Base-by-base conservation (phyloP, 768 basidiomycete genomes). In the Cubamyces lactineus region DNA sequence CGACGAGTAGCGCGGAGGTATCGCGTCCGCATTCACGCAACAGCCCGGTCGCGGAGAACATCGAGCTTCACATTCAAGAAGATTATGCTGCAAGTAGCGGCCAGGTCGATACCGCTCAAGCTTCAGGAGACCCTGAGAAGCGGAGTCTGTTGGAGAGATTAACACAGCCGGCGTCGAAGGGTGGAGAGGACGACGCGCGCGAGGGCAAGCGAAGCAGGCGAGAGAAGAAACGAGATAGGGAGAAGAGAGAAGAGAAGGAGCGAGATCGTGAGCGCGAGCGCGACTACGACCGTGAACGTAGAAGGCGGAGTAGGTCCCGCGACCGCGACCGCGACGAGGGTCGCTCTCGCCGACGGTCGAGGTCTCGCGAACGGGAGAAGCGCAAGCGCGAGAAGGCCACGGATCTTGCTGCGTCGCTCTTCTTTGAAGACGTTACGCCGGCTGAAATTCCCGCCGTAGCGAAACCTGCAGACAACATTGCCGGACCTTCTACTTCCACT, bases 381-480 rank as follows among this genome's bases (percentile, higher is more conserved):
- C 57, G 58, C 4, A 56, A 52, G 40, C 28, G 53, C 15, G 51
- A 60, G 12, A 39, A 43, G 54, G 19, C 42, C 3, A 13, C 12
- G 26, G 48, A 49, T 3, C 30, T 26, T 16, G 57, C 45, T 11
- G 42, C 46, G 6, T 46, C 61, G 16, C 51, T 83, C 11, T 89
- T 86, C 69, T 82, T 78, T 66, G 67, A 87, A 56, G 88, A 89
- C 65, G 69, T 73, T 19, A 66, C 69, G 5, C 81, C 85, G 3
- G 70, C 76, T 12, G 67, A 74, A 0, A 58, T 84, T 21, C 72
- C 77, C 2, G 53, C 34, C 16, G 26, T 53, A 16, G 59, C 70
- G 21, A 66, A 69, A 40, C 61, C 71, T 19, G 46, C 58, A 53
- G 71, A 58, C 41, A 51, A 24, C 19, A 43, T 62, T 60, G 46